Conservation (phyloP, 2,329 filamentous ascomycete species). For the Fusarium decemcellulare region DNA sequence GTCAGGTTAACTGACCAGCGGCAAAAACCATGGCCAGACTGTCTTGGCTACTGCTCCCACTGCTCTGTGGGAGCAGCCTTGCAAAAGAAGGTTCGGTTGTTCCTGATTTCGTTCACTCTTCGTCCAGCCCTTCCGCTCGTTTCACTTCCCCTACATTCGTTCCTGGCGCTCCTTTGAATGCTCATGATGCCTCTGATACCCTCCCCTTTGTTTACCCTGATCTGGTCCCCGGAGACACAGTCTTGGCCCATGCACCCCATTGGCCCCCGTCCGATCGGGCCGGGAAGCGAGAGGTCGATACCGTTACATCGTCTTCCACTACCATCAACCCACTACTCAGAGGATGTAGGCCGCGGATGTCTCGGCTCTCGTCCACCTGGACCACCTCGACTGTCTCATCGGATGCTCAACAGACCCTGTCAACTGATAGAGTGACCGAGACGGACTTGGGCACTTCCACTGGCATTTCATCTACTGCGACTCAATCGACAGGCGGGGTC, state of each 20-base stretch:
- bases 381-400: not conserved
- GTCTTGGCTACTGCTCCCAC: slow-evolving; percentile 33
- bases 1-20: slow-evolving; percentile 7
- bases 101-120: slow-evolving; percentile 35
- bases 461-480: too few species aligned
- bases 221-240: not conserved
- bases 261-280: slow-evolving; percentile 1
- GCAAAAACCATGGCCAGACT: slow-evolving; percentile 29
- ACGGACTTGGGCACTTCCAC: too few species aligned
- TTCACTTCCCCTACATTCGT: slow-evolving; percentile 17
- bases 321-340: not conserved
- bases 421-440: too few species aligned
- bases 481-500: not conserved
- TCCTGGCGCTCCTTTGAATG: slow-evolving; percentile 29
- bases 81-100: slow-evolving; percentile 40
- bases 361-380: not conserved
- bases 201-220: not conserved
- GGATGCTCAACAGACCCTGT: not conserved
- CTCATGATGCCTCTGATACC: not conserved
- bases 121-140: slow-evolving; percentile 32
- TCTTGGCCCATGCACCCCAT: not conserved
- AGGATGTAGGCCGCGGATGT: not conserved
- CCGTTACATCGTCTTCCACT: not conserved
- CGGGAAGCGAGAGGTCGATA: not conserved
- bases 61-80: slow-evolving; percentile 25